Evolutionary conservation across 1,139 yeast genomes (phyloP), one percentile per base, ranked within the genome.

Genomic region (Debaryomycetaceae sp.): DNA sequence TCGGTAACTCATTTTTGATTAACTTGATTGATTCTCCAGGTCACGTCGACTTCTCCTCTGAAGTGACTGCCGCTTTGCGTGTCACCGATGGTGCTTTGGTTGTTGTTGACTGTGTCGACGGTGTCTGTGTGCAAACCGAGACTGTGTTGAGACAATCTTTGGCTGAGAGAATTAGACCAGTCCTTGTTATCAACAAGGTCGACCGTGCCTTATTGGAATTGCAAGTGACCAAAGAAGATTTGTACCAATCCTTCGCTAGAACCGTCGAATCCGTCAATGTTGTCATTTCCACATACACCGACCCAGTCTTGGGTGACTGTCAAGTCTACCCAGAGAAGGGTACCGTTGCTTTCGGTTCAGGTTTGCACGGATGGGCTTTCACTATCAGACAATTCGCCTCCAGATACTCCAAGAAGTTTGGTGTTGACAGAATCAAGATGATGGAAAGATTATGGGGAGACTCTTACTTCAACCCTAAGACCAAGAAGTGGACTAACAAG

Each of bases 291-390:
- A 93, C 98, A 66, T 93, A 93, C 80, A 79, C 84, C 68, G 99
- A 93, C 75, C 80, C 82, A 76, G 75, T 82, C 55, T 76, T 91
- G 58, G 99, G 98, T 81, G 99, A 93, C 68, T 85, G 82, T 67
- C 98, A 91, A 83, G 99, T 93, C 61, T 91, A 85, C 96, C 99
- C 99, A 76, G 96, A 93, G 75, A 78, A 78, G 74, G 99, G 99
- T 81, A 93, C 98, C 76, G 97, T 93, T 71, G 99, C 99, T 60
- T 93, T 93, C 78, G 98, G 97, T 81, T 93, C 99, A 76, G 99
- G 98, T 86, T 83, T 93, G 71, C 99, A 93, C 85, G 99, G 99
- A 78, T 93, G 99, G 99, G 98, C 97, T 73, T 93, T 93, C 93
- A 93, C 99, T 66, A 86, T 93, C 71, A 90, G 99, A 80, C 99